A percentile compares a stretch with the other conserved stretches of the same genome.
Conservation (phyloP, 441 rosid genomes). For the Mallotus japonicus region DNA sequence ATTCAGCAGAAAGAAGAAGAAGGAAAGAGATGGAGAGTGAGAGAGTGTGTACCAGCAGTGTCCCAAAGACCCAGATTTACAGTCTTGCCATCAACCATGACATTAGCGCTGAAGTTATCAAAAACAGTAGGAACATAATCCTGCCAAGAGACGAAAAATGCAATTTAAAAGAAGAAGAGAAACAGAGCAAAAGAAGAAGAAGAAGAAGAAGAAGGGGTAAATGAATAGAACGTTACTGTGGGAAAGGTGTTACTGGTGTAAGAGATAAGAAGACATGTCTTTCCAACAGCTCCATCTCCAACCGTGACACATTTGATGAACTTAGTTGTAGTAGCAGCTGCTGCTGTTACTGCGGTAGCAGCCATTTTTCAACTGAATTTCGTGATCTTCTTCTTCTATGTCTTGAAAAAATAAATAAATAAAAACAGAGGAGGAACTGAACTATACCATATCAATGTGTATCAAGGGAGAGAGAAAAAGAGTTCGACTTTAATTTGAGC, state of each 20-base stretch:
- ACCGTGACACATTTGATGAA: conserved; percentile 91
- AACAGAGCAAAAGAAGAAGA: not conserved
- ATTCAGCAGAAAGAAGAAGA: not conserved
- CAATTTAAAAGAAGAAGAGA: conserved; percentile 1
- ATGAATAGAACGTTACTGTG: conserved; percentile 42
- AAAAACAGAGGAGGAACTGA: too few species aligned
- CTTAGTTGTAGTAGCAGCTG: conserved; percentile 56
- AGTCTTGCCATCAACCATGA: conserved; percentile 80
- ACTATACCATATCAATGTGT: too few species aligned
- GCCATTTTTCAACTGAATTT: conserved; percentile 22
- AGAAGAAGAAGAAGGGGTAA: not conserved
- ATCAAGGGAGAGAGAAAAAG: conserved; percentile 1
- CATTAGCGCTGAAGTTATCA: conserved; percentile 91
- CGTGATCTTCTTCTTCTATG: not conserved
- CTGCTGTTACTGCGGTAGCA: conserved; percentile 17
- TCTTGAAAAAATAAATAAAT: too few species aligned
- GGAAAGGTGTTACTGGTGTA: conserved; percentile 96
- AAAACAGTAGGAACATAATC: conserved; percentile 95
- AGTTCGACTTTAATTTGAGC: conserved; percentile 70
- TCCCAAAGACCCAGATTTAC: conserved; percentile 92
- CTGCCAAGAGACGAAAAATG: conserved; percentile 35
- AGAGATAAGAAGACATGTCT: conserved; percentile 93
- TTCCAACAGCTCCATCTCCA: conserved; percentile 98
- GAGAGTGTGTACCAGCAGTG: conserved; percentile 62
- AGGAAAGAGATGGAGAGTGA: not conserved